Evolutionary conservation across 768 basidiomycete species (phyloP), one percentile per base, ranked within the genome.

Genomic region (Tricholoma furcatifolium): DNA sequence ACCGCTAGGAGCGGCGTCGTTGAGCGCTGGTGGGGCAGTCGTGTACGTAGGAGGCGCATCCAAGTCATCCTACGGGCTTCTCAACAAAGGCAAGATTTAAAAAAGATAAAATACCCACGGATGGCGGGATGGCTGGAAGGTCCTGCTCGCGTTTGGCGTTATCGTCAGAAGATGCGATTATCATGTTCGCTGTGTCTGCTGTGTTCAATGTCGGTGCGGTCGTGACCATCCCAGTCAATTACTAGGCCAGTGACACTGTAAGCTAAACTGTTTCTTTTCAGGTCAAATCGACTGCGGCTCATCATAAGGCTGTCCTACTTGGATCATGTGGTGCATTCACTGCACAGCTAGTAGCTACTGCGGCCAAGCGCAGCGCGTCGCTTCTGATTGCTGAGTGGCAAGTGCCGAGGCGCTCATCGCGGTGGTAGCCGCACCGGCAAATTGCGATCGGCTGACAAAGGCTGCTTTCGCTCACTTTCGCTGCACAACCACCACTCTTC

Each of bases 41-140:
- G 58, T 56, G 30, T 63, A 63, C 5, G 51, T 58, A 14, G 62
- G 62, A 24, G 62, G 62, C 11, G 62, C 60, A 43, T 62, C n/a
- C n/a, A n/a, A n/a, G n/a, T n/a, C 62, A 32, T 61, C 58, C 54
- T 63, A 41, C 18, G 30, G 21, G 34, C 14, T n/a, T 23, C 21
- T 30, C 18, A 31, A 38, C 36, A 24, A 52, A n/a, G n/a, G n/a
- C n/a, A n/a, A 23, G 36, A 24, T 44, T 44, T 12, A n/a, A 20
- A 21, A 7, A 36, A 30, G 17, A 36, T 21, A 15, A 18, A 11
- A 42, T 8, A 52, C 55, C 36, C 35, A 57, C 57, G 24, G 55
- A 9, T 23, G 48, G 32, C 34, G 36, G 36, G 32, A 36, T 24
- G 18, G 30, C 41, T 4, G 46, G 14, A 15, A 21, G 15, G 21